Conservation (phyloP, 2,329 filamentous ascomycete genomes). For the Colletotrichum sp. region DNA sequence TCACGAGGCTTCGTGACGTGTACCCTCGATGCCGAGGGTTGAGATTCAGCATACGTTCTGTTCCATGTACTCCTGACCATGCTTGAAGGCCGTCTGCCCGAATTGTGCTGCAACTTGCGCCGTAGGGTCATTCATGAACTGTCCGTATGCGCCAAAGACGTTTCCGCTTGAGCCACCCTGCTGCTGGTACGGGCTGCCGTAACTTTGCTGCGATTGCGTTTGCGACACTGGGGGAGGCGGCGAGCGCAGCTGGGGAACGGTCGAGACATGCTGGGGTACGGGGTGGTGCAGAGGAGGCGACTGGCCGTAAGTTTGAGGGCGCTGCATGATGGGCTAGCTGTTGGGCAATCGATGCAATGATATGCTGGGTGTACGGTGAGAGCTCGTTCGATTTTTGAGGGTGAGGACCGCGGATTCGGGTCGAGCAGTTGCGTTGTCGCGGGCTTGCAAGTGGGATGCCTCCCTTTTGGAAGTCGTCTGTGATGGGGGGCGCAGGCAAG, state of each 20-base stretch:
- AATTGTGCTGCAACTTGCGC: slow-evolving; percentile 95
- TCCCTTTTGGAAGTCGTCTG: slow-evolving; percentile 16
- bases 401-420: neutral
- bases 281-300: slow-evolving; percentile 96
- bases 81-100: slow-evolving; percentile 88
- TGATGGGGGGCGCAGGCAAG: slow-evolving; percentile 9
- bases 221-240: slow-evolving; percentile 81
- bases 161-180: slow-evolving; percentile 59
- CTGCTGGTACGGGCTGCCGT: slow-evolving; percentile 75
- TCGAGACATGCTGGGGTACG: slow-evolving; percentile 97
- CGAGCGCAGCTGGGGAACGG: slow-evolving; percentile 94
- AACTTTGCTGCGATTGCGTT: slow-evolving; percentile 70
- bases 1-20: neutral
- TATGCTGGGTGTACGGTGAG: neutral
- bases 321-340: slow-evolving; percentile 72
- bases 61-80: slow-evolving; percentile 93
- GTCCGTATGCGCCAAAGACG: slow-evolving; percentile 77
- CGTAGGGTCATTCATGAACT: slow-evolving; percentile 95
- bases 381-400: neutral
- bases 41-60: slow-evolving; percentile 75
- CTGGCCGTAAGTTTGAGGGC: slow-evolving; percentile 78
- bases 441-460: slow-evolving; percentile 3
- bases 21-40: neutral
- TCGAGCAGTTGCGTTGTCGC: neutral
- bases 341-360: neutral